Conservation (phyloP, 202 grass and related monocot genomes). For the Saccharum hybrid region DNA sequence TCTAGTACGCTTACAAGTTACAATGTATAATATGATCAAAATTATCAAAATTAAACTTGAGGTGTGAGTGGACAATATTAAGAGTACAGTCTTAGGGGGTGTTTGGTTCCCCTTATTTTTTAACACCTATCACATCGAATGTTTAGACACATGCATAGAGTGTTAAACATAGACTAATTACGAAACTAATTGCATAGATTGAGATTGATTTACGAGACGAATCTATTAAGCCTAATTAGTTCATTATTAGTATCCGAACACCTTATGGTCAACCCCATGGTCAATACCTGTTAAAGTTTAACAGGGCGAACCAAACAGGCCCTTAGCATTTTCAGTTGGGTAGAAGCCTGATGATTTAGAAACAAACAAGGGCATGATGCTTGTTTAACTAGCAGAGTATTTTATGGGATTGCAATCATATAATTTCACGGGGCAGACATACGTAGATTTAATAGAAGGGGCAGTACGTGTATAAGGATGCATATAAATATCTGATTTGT, state of each 20-base stretch:
- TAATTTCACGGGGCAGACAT: background rate
- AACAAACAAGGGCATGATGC: slow-evolving; percentile 3
- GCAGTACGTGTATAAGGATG: background rate
- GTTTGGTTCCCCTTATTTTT: no score
- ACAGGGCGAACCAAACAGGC: no score
- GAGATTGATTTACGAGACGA: no score
- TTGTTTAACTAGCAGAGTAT: background rate
- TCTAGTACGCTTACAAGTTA: background rate
- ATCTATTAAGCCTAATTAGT: no score
- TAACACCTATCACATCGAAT: no score
- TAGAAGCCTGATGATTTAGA: background rate
- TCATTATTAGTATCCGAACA: no score
- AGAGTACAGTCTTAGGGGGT: background rate
- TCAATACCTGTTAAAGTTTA: no score
- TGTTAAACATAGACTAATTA: no score
- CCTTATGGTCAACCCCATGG: no score
- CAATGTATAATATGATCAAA: background rate
- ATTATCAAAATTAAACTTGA: background rate
- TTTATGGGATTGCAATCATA: background rate
- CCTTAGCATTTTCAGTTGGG: slow-evolving; percentile 4
- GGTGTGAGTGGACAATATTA: background rate
- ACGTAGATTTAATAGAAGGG: background rate
- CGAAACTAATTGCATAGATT: no score
- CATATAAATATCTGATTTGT: no score
- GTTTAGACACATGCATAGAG: no score